These are phyloP conservation scores for Trichocladium antarcticum DNA, from an alignment of 495 filamentous ascomycete species.

Conservation along the genomic window DNA sequence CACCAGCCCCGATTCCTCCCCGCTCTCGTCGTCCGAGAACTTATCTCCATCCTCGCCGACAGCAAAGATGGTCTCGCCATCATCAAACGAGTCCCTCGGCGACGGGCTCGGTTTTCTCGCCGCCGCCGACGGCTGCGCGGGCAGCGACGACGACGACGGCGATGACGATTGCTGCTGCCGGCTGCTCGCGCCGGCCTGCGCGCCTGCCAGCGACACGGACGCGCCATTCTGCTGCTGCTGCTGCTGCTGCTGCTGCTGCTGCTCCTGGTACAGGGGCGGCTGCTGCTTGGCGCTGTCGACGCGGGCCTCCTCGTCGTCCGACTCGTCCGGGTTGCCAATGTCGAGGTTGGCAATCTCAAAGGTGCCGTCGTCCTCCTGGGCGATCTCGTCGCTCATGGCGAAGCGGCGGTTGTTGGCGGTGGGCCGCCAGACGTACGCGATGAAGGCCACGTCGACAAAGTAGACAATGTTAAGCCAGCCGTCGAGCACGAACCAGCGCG, in stretches of 20 bases:
- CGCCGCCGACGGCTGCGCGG: slow-evolving; percentile 3
- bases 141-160: background rate
- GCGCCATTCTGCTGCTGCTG: slow-evolving; percentile 8
- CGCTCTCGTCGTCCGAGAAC: slow-evolving; percentile 34
- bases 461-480: slow-evolving; percentile 98
- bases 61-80: slow-evolving; percentile 90
- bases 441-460: slow-evolving; percentile 76
- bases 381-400: slow-evolving; percentile 98
- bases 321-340: slow-evolving; percentile 60
- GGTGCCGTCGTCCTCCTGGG: slow-evolving; percentile 90
- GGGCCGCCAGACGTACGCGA: slow-evolving; percentile 95
- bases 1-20: slow-evolving; percentile 25
- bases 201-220: background rate
- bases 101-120: slow-evolving; percentile 27
- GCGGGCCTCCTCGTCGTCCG: slow-evolving; percentile 50
- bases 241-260: slow-evolving; percentile 1
- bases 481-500: slow-evolving; percentile 92
- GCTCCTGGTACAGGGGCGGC: background rate
- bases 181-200: background rate
- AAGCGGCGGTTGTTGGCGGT: slow-evolving; percentile 95
- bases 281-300: slow-evolving; percentile 27
- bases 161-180: background rate
- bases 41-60: slow-evolving; percentile 79
- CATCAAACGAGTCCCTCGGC: slow-evolving; percentile 64
- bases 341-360: slow-evolving; percentile 80